phyloP scores from a whole-genome alignment of 306 rosid genomes.

The Cicer pinnatifidum region DNA sequence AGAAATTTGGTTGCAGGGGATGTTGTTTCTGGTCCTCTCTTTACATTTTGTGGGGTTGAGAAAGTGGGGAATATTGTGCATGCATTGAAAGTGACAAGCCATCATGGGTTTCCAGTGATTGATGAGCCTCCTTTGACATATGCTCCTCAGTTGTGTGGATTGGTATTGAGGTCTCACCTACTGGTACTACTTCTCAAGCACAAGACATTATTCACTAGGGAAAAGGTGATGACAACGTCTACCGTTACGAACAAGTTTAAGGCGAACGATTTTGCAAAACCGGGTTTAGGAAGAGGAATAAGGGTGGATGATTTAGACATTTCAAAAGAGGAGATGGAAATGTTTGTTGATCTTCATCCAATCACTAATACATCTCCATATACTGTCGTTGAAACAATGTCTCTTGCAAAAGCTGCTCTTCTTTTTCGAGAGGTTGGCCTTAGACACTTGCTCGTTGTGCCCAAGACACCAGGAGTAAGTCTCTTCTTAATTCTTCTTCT shows the following conservation, averaged over 20 bases:
- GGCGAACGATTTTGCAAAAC: conserved; percentile 71
- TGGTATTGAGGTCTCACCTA: conserved; percentile 78
- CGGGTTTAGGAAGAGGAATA: conserved; percentile 74
- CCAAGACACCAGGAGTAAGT: conserved; percentile 64
- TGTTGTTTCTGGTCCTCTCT: conserved; percentile 75
- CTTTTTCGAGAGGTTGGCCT: conserved; percentile 73
- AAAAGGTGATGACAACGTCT: conserved; percentile 45
- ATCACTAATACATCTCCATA: conserved; percentile 66
- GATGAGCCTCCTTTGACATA: conserved; percentile 70
- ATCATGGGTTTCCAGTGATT: conserved; percentile 79
- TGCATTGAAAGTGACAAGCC: conserved; percentile 53
- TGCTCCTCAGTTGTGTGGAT: conserved; percentile 68
- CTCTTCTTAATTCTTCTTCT: no score
- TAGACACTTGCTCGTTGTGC: conserved; percentile 74
- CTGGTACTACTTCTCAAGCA: conserved; percentile 67
- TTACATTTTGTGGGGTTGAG: conserved; percentile 68
- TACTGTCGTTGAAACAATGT: conserved; percentile 75
- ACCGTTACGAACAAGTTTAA: conserved; percentile 49
- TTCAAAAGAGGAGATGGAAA: conserved; percentile 65
- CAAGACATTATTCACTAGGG: conserved; percentile 51
- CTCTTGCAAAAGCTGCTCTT: conserved; percentile 73
- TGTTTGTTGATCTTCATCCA: conserved; percentile 81
- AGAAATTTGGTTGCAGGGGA: conserved; percentile 67
- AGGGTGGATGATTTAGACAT: conserved; percentile 65
- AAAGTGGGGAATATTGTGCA: conserved; percentile 66